Evolutionary conservation across 1,284 basidiomycete genomes (phyloP).

Genomic region (Puccinia coronata): DNA sequence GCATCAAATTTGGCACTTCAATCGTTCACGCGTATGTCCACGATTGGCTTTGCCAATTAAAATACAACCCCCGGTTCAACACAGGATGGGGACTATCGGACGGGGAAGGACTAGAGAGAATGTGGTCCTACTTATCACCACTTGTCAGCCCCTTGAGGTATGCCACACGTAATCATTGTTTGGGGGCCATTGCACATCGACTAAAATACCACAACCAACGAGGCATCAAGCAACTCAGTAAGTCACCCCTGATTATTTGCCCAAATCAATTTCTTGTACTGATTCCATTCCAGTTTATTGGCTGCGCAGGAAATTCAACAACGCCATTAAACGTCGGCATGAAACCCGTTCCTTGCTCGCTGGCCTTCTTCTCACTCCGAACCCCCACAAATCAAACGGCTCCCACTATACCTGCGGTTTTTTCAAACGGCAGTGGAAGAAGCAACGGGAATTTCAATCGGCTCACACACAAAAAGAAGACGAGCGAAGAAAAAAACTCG

Average conservation of each 20-base stretch:
- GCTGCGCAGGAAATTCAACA: no score
- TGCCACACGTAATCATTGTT: neutral
- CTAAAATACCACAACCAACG: neutral
- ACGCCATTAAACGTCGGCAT: neutral
- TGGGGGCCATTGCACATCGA: neutral
- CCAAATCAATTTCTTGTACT: neutral
- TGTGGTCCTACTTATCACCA: neutral
- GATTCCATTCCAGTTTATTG: neutral
- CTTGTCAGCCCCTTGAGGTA: constrained; percentile 11
- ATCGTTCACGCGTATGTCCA: constrained; percentile 13
- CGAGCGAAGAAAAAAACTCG: neutral
- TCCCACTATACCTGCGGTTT: neutral
- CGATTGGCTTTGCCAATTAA: neutral
- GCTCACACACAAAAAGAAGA: neutral
- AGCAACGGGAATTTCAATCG: neutral
- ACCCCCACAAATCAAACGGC: neutral
- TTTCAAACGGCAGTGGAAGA: neutral
- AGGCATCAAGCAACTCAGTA: neutral
- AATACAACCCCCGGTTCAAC: constrained; percentile 3
- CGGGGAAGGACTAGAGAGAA: neutral
- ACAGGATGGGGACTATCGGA: neutral
- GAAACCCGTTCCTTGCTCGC: neutral
- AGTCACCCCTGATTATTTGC: neutral
- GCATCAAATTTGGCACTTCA: neutral
- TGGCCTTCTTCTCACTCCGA: neutral